Evolutionary conservation across 768 basidiomycete genomes (phyloP), one percentile per base, ranked within the genome.

Genomic region (Boletus speciosus): DNA sequence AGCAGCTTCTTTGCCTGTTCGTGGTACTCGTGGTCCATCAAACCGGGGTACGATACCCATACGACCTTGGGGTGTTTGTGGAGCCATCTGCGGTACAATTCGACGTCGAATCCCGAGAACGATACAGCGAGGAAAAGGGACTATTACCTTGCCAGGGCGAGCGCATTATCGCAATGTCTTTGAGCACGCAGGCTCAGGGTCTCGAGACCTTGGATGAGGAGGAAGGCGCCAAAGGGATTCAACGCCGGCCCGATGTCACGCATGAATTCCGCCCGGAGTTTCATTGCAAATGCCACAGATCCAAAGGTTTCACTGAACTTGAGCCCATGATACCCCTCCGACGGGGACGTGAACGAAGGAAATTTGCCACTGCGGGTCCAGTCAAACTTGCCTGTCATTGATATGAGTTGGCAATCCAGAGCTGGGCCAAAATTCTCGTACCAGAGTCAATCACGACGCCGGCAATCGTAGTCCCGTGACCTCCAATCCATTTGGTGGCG

Each of bases 401-500:
- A 16, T 3, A 4, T 58, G 25, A 54, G 49, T 19, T 16, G 37
- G 6, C 1, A 1, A 16, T 32, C 14, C 8, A 9, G 25, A 25
- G 8, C 6, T 32, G 12, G 7, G 14, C 1, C 4, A 8, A 31
- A 6, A 4, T 29, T 2, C 7, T 5, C 57, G 5, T 46, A 80
- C 88, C 88, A 9, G 80, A 78, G 66, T 90, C 88, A 44, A 92
- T 69, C 54, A 93, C 73, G 29, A 90, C 81, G 39, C 90, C 90
- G 5, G 78, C 88, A 44, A 93, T 88, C 23, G 86, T 87, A 0
- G 84, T 90, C 31, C 90, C 89, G 56, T 90, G 88, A 0, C 86
- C 85, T 12, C 86, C 84, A 34, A 91, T 90, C 90, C 90, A 93
- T 63, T 93, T 91, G 1, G 90, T 90, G 1, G 86, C 86, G 47